Base-by-base conservation (phyloP, 179 eudicot species). In the Gypsophila paniculata region DNA sequence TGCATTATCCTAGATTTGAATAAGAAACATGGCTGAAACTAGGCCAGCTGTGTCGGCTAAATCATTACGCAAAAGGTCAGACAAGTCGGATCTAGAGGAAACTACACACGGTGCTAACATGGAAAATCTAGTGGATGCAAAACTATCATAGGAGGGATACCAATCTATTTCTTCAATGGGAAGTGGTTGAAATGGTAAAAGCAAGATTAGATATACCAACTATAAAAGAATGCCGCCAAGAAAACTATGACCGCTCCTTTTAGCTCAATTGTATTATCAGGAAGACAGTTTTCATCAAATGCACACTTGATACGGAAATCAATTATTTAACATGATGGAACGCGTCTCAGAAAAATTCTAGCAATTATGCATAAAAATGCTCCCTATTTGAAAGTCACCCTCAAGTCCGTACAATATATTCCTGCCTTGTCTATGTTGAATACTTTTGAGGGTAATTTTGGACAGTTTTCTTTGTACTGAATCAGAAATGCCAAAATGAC, bases 101-200 rank as follows among this genome's bases (percentile, higher is more conserved):
- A 21, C 67, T 55, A 77, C 15, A 46, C 71, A 69, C 72, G 34
- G 58, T 29, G 70, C 76, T 73, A 73, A 69, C 61, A 25, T 53
- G 62, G 67, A 74, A 64, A 57, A 78, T 64, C 59, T 70, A 63
- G 82, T 74, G 82, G 75, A 44, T 61, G 72, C n/a, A 25, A 77
- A 54, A 5, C 17, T 44, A 69, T 70, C 52, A 61, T 49, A 59
- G 38, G 39, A 51, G 11, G 63, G 54, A 63, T 65, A 59, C 48
- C 67, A 71, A 71, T 55, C 46, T 26, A 65, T 59, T 44, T 38
- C 57, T 34, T 51, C 19, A 51, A 25, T 18, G 54, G 44, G 22
- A 71, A 65, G 52, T 44, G 69, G 72, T 66, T 72, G 60, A 72
- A 39, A 22, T 58, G 67, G 69, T 67, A 72, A 18, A 61, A 48